Evolutionary conservation across 2,329 filamentous ascomycete genomes (phyloP), one percentile per base, ranked within the genome.

Genomic region (Pyrenophora teres): DNA sequence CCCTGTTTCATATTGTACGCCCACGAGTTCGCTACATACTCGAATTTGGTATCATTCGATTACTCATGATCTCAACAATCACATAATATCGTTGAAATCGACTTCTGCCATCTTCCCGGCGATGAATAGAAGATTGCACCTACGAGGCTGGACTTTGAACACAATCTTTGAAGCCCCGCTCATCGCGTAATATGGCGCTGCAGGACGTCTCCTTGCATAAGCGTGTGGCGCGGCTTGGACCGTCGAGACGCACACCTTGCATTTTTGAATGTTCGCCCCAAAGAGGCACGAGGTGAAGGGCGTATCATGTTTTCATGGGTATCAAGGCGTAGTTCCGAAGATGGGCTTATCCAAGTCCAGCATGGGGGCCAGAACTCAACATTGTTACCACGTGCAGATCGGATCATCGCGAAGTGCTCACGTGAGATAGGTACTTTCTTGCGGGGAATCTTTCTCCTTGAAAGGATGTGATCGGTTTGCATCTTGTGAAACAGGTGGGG

Each of bases 211-310:
- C 40, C 37, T 35, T 40, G 31, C 31, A 40, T 51, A 43, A 59
- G 53, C 35, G 40, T 33, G 52, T 50, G 48, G 40, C 44, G 44
- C 25, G 25, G 19, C 39, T 33, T n/a, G 21, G 16, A 47, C 41
- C 35, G 36, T 27, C 40, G 16, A 44, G 21, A 33, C 25, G 36
- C 25, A 27, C 21, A 40, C 8, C 37, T 40, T 40, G 45, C 45
- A 3, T 30, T 35, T 15, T 16, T 12, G 15, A 35, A 39, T n/a
- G n/a, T 25, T 30, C 23, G 25, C 15, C n/a, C 35, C 16, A 39
- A 19, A 46, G n/a, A 31, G 18, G 4, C 10, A 16, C 6, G 5
- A 27, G 19, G 23, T 25, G 7, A 7, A 23, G 21, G 7, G 21
- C 7, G 7, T 4, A 23, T 7, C 21, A 23, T 23, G 7, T 23